Evolutionary conservation across 768 basidiomycete genomes (phyloP).

Genomic region (Kwoniella pini): DNA sequence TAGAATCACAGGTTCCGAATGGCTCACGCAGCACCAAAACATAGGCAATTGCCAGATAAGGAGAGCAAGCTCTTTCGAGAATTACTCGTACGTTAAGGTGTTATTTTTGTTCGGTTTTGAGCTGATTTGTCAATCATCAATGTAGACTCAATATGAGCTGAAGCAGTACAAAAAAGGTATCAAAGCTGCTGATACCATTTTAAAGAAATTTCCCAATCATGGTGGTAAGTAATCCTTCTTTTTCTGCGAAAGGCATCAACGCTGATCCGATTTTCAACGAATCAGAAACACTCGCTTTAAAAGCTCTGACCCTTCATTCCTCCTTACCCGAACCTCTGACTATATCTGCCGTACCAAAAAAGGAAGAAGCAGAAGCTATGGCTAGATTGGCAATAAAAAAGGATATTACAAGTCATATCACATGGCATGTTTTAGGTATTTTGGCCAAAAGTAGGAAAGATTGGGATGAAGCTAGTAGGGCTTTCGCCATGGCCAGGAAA

Average conservation of each 20-base stretch:
- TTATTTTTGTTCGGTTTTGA: background rate
- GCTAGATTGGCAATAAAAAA: conserved; percentile 51
- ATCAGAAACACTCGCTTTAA: conserved; percentile 95
- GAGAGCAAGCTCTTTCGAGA: conserved; percentile 84
- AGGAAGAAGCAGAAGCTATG: conserved; percentile 61
- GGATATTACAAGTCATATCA: conserved; percentile 72
- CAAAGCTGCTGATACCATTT: conserved; percentile 87
- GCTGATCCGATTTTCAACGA: conserved; percentile 2
- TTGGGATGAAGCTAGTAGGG: conserved; percentile 89
- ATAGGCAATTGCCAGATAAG: conserved; percentile 72
- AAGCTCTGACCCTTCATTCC: conserved; percentile 69
- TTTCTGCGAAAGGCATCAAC: background rate
- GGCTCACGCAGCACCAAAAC: conserved; percentile 37
- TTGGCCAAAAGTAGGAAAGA: conserved; percentile 92
- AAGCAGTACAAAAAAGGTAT: conserved; percentile 84
- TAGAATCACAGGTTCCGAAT: conserved; percentile 7
- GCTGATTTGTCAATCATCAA: background rate
- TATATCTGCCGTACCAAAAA: conserved; percentile 68
- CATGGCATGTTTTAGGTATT: conserved; percentile 97
- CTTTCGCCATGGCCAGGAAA: conserved; percentile 82
- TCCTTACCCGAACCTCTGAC: conserved; percentile 49
- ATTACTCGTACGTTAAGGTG: conserved; percentile 63
- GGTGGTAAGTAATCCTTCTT: conserved; percentile 64
- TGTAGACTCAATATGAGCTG: conserved; percentile 71
- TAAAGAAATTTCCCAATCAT: conserved; percentile 94